Evolutionary conservation across 129 eudicot species (phyloP).

Genomic region (Lonicera japonica): DNA sequence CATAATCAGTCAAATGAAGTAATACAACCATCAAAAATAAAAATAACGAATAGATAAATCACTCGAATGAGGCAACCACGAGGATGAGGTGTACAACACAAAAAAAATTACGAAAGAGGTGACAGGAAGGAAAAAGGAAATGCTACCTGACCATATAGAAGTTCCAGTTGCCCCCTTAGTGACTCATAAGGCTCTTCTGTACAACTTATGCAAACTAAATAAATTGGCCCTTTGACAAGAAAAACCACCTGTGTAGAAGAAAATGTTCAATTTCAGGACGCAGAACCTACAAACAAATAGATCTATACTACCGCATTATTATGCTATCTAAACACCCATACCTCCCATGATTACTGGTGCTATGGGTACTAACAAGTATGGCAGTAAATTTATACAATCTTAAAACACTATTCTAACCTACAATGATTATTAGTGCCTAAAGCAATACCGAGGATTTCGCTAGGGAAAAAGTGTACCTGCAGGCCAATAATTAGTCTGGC

Average conservation of each 20-base stretch:
- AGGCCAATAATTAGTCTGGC: no score
- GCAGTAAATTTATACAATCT: no score
- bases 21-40: background rate
- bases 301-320: background rate
- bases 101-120: background rate
- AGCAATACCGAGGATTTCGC: no score
- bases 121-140: background rate
- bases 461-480: no score
- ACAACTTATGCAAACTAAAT: constrained; percentile 96
- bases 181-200: constrained; percentile 96
- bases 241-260: constrained; percentile 55
- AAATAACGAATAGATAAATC: no score
- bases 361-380: no score
- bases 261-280: background rate
- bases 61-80: no score
- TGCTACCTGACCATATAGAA: constrained; percentile 88
- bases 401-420: no score
- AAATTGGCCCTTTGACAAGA: constrained; percentile 97
- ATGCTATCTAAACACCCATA: no score
- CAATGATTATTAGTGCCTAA: no score
- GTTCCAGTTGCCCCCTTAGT: constrained; percentile 77
- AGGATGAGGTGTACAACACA: background rate
- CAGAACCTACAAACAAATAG: background rate
- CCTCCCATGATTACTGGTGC: no score
- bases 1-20: background rate